Percentiles rank a stretch among this genome's conserved stretches.
These are phyloP conservation scores for Globisporangium okanoganense DNA, from an alignment of 352 stramenopile genomes.

Conservation along the genomic window DNA sequence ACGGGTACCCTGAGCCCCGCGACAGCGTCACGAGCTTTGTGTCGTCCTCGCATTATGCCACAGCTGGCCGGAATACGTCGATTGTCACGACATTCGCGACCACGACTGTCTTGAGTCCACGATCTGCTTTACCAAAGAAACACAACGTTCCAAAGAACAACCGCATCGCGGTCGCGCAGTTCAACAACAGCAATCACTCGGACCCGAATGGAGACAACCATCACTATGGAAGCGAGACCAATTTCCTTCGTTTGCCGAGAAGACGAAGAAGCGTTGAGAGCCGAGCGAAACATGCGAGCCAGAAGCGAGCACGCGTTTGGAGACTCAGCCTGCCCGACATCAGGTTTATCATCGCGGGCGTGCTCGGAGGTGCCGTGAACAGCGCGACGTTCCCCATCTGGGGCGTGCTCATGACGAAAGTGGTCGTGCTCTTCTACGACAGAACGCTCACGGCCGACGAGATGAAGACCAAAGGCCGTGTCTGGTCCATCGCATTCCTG, in stretches of 20 bases:
- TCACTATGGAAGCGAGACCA: not conserved
- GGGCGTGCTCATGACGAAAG: constrained; percentile 44
- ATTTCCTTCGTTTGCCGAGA: not conserved
- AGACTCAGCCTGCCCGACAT: constrained; percentile 33
- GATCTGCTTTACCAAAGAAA: not conserved
- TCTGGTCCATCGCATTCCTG: constrained; percentile 29
- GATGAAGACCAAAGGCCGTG: constrained; percentile 30
- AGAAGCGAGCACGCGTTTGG: constrained; percentile 32
- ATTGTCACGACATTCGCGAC: not conserved
- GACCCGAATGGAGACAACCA: not conserved
- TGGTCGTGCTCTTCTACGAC: constrained; percentile 46
- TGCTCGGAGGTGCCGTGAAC: constrained; percentile 30
- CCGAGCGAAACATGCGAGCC: not conserved
- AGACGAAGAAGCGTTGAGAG: not conserved
- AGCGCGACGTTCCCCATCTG: constrained; percentile 36
- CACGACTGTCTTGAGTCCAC: not conserved
- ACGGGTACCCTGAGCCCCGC: not conserved
- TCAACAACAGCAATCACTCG: not conserved
- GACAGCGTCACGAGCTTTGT: constrained; percentile 1
- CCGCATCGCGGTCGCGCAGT: not conserved
- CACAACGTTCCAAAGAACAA: not conserved
- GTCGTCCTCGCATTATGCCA: not conserved
- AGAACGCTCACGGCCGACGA: constrained; percentile 29
- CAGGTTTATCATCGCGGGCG: constrained; percentile 36
- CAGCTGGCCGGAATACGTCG: not conserved